These are phyloP conservation scores for Atalantia buxifolia DNA, from an alignment of 345 rosid species.

Conservation along the genomic window DNA sequence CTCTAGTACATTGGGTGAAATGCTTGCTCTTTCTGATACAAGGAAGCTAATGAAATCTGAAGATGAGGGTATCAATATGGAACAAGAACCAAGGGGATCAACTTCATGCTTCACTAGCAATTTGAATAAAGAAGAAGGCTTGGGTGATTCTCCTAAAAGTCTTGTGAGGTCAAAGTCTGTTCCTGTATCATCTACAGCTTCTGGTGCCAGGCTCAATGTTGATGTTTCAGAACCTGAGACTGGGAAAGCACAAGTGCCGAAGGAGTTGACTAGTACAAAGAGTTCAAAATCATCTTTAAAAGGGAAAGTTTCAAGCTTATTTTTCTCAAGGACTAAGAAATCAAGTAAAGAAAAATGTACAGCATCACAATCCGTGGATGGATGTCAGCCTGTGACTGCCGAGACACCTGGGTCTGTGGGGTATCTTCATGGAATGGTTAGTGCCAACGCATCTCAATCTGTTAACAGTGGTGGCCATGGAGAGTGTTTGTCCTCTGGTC, in stretches of 20 bases:
- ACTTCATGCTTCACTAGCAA: constrained; percentile 43
- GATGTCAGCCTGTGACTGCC: constrained; percentile 27
- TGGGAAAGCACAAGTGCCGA: constrained; percentile 35
- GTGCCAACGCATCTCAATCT: constrained; percentile 24
- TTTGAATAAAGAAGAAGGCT: constrained; percentile 41
- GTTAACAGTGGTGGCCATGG: constrained; percentile 28
- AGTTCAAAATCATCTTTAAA: constrained; percentile 60
- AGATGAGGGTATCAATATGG: constrained; percentile 34
- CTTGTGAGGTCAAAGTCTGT: constrained; percentile 76
- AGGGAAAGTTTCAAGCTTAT: constrained; percentile 73
- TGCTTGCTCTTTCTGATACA: constrained; percentile 82
- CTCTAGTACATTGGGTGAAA: constrained; percentile 87
- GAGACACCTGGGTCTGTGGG: constrained; percentile 33
- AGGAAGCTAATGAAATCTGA: constrained; percentile 37
- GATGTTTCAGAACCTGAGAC: constrained; percentile 40
- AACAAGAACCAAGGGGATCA: constrained; percentile 47
- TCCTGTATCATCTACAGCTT: constrained; percentile 55
- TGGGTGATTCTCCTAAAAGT: constrained; percentile 42
- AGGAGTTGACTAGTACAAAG: constrained; percentile 52
- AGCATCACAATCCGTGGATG: constrained; percentile 34
- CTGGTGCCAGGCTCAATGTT: constrained; percentile 41
- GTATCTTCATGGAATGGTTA: constrained; percentile 28
- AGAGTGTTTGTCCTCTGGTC: constrained; percentile 37
- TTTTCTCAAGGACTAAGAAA: constrained; percentile 73
- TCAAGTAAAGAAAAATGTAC: constrained; percentile 46